Conservation (phyloP, 2,329 filamentous ascomycete genomes). For the Phyllosticta citriasiana region DNA sequence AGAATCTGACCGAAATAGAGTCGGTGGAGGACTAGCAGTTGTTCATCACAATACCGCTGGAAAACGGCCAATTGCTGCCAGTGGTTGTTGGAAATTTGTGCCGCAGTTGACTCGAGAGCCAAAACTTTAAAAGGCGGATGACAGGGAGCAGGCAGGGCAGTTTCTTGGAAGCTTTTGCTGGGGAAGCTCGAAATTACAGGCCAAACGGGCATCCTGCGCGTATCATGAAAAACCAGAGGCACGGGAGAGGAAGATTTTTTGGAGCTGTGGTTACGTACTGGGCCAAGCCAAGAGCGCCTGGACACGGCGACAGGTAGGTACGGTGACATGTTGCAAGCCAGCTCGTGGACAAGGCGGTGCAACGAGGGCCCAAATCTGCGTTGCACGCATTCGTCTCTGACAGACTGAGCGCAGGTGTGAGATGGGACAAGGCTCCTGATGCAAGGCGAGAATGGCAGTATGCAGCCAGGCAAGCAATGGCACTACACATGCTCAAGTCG, state of each 20-base stretch:
- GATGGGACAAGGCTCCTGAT: not conserved
- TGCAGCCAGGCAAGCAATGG: not conserved
- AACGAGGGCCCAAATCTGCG: not conserved
- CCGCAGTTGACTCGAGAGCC: not conserved
- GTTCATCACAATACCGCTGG: not conserved
- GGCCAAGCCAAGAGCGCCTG: not conserved
- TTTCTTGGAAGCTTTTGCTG: not conserved
- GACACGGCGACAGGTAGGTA: not conserved
- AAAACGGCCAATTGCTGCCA: not conserved
- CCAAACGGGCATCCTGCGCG: not conserved
- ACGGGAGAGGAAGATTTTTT: not conserved
- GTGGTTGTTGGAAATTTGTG: not conserved
- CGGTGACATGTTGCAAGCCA: not conserved
- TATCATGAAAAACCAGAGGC: not conserved
- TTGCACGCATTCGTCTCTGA: not conserved
- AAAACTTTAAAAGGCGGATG: not conserved
- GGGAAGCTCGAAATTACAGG: slow-evolving; percentile 1
- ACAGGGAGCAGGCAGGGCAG: not conserved
- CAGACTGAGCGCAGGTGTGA: not conserved
- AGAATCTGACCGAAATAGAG: not conserved
- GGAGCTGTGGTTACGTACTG: not conserved
- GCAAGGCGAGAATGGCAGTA: not conserved
- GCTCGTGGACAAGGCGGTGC: not conserved
- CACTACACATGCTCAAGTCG: not conserved
- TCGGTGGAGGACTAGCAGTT: not conserved